Evolutionary conservation across 1,284 basidiomycete genomes (phyloP).

Genomic region (Caloboletus firmus): DNA sequence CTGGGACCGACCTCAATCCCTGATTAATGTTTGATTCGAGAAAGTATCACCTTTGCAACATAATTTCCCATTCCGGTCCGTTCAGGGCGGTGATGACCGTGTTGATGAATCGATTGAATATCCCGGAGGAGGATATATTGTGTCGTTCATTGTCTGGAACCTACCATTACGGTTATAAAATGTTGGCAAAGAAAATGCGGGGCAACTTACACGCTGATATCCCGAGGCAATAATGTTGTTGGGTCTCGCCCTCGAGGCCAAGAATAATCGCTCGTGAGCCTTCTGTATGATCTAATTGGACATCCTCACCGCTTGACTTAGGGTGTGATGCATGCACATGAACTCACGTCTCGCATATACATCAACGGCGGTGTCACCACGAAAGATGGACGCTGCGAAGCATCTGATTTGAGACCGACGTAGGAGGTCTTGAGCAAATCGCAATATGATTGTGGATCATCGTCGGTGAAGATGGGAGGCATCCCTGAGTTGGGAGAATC

Average conservation of each 20-base stretch:
- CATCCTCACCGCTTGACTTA: not conserved
- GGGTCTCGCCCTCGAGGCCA: constrained; percentile 37
- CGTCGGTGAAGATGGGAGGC: constrained; percentile 22
- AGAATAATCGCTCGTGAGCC: constrained; percentile 55
- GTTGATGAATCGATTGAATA: constrained; percentile 69
- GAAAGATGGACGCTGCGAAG: constrained; percentile 26
- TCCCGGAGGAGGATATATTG: constrained; percentile 35
- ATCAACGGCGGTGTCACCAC: constrained; percentile 41
- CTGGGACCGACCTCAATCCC: constrained; percentile 38
- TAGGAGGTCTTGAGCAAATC: constrained; percentile 46
- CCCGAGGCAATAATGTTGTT: constrained; percentile 65
- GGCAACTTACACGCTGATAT: constrained; percentile 53
- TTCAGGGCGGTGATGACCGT: constrained; percentile 70
- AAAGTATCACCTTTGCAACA: constrained; percentile 56
- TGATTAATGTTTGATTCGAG: not conserved
- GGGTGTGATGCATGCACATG: not conserved
- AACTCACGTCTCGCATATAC: constrained; percentile 56
- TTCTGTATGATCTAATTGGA: constrained; percentile 54
- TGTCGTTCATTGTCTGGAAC: constrained; percentile 10
- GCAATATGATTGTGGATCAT: constrained; percentile 40
- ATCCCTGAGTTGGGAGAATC: not conserved
- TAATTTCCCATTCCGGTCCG: constrained; percentile 62
- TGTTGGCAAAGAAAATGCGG: not conserved
- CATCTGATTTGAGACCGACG: constrained; percentile 39
- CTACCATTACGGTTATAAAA: constrained; percentile 9